Evolutionary conservation across 805 yeast species (phyloP).

Genomic region (Maudiozyma saulgeensis): DNA sequence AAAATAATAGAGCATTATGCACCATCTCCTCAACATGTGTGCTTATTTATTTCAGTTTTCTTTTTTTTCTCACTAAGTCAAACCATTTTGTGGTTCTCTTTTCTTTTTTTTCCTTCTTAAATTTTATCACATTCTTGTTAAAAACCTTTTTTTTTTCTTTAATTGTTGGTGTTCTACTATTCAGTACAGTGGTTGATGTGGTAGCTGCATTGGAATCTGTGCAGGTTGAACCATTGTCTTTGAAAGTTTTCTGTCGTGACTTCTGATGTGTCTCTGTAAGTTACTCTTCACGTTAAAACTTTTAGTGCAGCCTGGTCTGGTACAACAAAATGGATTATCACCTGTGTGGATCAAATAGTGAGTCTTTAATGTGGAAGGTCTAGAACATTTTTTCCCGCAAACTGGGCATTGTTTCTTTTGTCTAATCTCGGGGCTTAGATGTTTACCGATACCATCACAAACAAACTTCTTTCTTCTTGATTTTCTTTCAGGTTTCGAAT

Average conservation of each 20-base stretch:
- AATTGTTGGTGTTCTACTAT: background rate
- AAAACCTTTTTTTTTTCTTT: background rate
- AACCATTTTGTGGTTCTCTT: too few relatives aligned
- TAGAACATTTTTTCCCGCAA: slow-evolving; percentile 68
- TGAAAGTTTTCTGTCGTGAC: slow-evolving; percentile 40
- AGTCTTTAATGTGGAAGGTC: slow-evolving; percentile 74
- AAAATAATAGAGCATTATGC: too few relatives aligned
- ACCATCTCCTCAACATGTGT: too few relatives aligned
- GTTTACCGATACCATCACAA: slow-evolving; percentile 1
- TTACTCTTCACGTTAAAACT: slow-evolving; percentile 69
- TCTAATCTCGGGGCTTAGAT: slow-evolving; percentile 6
- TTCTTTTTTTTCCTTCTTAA: too few relatives aligned
- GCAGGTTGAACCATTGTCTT: background rate
- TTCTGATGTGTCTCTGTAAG: slow-evolving; percentile 66
- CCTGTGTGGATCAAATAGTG: slow-evolving; percentile 77
- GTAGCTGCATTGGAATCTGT: background rate
- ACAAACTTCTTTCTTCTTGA: background rate
- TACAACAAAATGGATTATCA: slow-evolving; percentile 58
- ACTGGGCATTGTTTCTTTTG: slow-evolving; percentile 36
- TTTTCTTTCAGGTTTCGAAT: background rate
- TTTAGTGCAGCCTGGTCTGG: slow-evolving; percentile 56
- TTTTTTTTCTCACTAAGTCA: too few relatives aligned
- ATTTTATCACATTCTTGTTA: background rate
- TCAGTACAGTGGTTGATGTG: background rate
- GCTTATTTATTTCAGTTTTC: too few relatives aligned